Base-by-base conservation (phyloP, 352 stramenopile genomes). In the Globisporangium sylvaticum region DNA sequence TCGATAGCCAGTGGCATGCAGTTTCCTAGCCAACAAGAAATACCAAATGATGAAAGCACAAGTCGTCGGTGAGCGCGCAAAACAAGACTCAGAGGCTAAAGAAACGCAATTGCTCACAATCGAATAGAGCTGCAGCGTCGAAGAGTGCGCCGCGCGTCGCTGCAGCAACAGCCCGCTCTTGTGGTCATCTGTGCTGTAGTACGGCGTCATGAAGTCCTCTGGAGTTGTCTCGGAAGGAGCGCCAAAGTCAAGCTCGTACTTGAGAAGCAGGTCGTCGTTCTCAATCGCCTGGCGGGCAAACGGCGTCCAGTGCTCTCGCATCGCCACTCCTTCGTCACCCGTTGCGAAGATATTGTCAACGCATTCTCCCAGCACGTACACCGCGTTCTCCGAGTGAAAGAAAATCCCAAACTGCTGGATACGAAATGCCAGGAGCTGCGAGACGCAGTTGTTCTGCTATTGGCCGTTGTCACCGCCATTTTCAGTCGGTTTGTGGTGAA, bases 341-440 rank as follows among this genome's bases (percentile, higher is more conserved):
- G 7, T 1, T 2, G 2, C 9, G 8, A 27, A 55, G 32, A 14
- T 58, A 0, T 31, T 37, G 4, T 20, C 1, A 14, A n/a, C 39
- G 39, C 14, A 46, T 22, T 48, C 15, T 48, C 6, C 62, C 20
- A 72, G 48, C 60, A 75, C 25, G 77, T 37, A 27, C 27, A 62
- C 12, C 0, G 66, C 68, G 50, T 72, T 67, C 44, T 82, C 65
- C 55, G 64, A 62, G 10, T 69, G 73, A 46, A 76, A 66, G 54
- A 84, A 84, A 44, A 84, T 32, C 0, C 72, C 76, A 53, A 77
- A 81, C 32, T 65, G 63, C 27, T 50, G 42, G 18, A 85, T 27
- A 31, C 72, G 73, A 64, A 72, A 76, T 5, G 46, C 64, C 14
- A 69, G 1, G 29, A 75, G 52, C 22, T 66, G 58, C 20, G 71